Conservation (phyloP, 1,284 basidiomycete species). For the Bondarzewia mesenterica region DNA sequence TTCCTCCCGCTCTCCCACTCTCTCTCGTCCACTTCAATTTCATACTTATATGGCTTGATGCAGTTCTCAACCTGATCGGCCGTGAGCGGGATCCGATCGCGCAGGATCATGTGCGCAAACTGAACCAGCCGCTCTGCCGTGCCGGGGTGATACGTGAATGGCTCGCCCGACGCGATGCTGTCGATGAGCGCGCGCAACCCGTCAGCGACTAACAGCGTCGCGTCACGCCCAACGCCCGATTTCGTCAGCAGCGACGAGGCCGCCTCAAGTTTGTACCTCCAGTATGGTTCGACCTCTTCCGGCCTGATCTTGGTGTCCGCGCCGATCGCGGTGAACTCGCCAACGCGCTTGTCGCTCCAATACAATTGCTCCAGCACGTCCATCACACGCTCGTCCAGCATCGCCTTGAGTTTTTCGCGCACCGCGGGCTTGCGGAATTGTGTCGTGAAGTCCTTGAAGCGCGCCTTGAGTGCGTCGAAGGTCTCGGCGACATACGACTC, state of each 20-base stretch:
- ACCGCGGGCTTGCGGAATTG: conserved; percentile 90
- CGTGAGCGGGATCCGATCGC: conserved; percentile 87
- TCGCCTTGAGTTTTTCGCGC: conserved; percentile 79
- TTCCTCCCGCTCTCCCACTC: conserved; percentile 89
- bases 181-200: conserved; percentile 87
- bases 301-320: conserved; percentile 64
- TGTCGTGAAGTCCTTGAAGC: conserved; percentile 81
- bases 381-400: conserved; percentile 96
- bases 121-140: conserved; percentile 85
- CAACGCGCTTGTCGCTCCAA: conserved; percentile 85
- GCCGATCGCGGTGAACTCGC: conserved; percentile 70
- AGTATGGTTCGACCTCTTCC: conserved; percentile 84
- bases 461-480: conserved; percentile 85
- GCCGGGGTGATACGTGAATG: conserved; percentile 85
- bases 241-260: conserved; percentile 91
- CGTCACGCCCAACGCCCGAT: conserved; percentile 91
- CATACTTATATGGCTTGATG: conserved; percentile 99
- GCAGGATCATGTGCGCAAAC: conserved; percentile 87
- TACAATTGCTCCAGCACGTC: conserved; percentile 96
- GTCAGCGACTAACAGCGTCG: conserved; percentile 93
- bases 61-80: conserved; percentile 99
- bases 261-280: conserved; percentile 94
- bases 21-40: conserved; percentile 81
- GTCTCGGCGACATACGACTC: conserved; percentile 98
- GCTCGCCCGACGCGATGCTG: conserved; percentile 80